Base-by-base conservation (phyloP, 2,329 filamentous ascomycete species). In the Scytalidium lignicola region DNA sequence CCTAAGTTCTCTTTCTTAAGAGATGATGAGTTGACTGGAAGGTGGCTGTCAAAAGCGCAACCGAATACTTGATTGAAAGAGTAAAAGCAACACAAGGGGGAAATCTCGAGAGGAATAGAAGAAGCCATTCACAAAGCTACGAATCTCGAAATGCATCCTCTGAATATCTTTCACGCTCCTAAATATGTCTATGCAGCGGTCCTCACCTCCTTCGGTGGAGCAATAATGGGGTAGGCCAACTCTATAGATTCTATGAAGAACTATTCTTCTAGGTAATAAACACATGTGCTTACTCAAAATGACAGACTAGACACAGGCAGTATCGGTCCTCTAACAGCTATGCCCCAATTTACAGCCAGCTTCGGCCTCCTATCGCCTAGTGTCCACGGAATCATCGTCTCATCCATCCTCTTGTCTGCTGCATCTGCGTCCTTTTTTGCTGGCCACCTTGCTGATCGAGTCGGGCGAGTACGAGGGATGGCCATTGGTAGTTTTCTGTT, bases 341-440 rank as follows among this genome's bases (percentile, higher is more conserved):
- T 80, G 76, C 58, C 65, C 1, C 59, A 63, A 43, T 79, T 74
- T 58, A 59, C 61, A 4, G 51, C 58, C 7, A 62, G 65, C 9
- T 74, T 83, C 43, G 79, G 78, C 1, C 56, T 60, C 4, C 67
- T 79, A 29, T 76, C 76, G 0, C 67, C 79, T 1, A 73, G 71
- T 0, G 61, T 82, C 3, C 74, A 77, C 46, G 81, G 81, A 0
- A 67, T 83, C 15, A 74, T 78, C 1, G 79, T 85, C 3, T 83
- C 80, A 0, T 71, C 73, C 2, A 78, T 85, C 48, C 65, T 84
- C 44, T 69, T 85, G 23, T 75, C 80, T 0, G 80, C 78, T 4
- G 74, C 74, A 0, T 59, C 82, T 10, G 75, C 79, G 1, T 80
- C 80, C 0, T 67, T 83, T 29, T 76, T 83, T 49, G 78, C 77